A percentile compares a stretch with the other conserved stretches of the same genome.
Conservation (phyloP, 768 basidiomycete species). For the Pleurotus pulmonarius region DNA sequence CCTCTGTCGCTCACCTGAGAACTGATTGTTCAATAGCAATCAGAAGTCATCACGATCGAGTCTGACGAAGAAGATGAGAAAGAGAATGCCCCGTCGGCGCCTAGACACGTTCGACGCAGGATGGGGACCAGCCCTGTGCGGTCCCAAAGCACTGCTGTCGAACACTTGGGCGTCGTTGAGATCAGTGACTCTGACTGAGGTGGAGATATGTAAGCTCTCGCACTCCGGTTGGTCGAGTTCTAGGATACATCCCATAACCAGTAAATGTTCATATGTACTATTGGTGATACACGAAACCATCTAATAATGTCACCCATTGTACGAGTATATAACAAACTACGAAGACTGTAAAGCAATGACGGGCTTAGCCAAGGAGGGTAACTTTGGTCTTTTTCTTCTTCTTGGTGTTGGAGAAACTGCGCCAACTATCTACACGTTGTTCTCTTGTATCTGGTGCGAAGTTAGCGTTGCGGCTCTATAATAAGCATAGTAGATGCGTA, state of each 20-base stretch:
- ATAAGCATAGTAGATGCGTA: constrained; percentile 22
- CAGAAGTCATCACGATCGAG: constrained; percentile 36
- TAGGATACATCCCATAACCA: too few relatives aligned
- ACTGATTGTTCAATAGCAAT: not conserved
- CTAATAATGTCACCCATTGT: constrained; percentile 8
- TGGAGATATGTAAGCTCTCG: not conserved
- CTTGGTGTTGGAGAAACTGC: constrained; percentile 63
- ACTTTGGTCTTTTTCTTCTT: constrained; percentile 84
- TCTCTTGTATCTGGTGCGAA: constrained; percentile 59
- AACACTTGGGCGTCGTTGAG: constrained; percentile 49
- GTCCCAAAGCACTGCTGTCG: constrained; percentile 15
- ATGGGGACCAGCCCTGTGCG: constrained; percentile 17
- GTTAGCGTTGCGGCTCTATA: too few relatives aligned
- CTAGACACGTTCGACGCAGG: constrained; percentile 45
- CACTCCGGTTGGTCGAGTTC: too few relatives aligned
- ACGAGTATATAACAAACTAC: constrained; percentile 12
- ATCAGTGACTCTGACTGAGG: constrained; percentile 50
- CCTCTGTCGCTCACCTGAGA: not conserved
- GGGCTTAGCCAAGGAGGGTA: constrained; percentile 57
- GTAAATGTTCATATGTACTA: too few relatives aligned
- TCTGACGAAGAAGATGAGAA: constrained; percentile 56
- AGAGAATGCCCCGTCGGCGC: constrained; percentile 54
- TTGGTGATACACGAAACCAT: not conserved
- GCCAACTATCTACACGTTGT: constrained; percentile 82
- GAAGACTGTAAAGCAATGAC: constrained; percentile 16